Conservation (phyloP, 1,139 yeast genomes). For the Zygosaccharomyces sapae region DNA sequence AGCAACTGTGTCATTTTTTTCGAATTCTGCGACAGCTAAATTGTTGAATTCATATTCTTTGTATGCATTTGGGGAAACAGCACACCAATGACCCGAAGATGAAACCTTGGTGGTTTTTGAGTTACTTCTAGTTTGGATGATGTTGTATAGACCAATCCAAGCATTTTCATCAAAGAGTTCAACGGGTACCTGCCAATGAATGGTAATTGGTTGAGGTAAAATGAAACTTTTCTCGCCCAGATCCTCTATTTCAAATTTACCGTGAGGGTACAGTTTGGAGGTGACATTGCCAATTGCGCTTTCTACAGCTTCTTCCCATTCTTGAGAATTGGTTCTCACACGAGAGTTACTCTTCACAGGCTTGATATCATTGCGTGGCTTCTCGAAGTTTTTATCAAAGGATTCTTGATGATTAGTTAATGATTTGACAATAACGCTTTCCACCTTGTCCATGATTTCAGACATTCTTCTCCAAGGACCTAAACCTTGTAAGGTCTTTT, state of each 20-base stretch:
- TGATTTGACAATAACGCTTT: conserved; percentile 24
- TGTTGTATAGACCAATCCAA: conserved; percentile 77
- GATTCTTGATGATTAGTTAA: conserved; percentile 15
- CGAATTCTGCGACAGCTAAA: conserved; percentile 25
- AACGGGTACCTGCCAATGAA: conserved; percentile 56
- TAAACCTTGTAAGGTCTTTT: conserved; percentile 48
- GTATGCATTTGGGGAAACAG: conserved; percentile 41
- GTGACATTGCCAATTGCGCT: conserved; percentile 26
- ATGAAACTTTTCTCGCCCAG: conserved; percentile 13
- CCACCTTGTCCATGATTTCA: conserved; percentile 33
- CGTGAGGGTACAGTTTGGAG: conserved; percentile 25
- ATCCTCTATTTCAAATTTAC: conserved; percentile 42
- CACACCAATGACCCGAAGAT: conserved; percentile 70
- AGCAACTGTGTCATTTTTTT: conserved; percentile 29
- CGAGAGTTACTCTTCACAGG: conserved; percentile 1
- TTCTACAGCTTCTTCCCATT: conserved; percentile 26
- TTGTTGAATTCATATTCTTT: conserved; percentile 20
- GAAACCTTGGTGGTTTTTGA: conserved; percentile 57
- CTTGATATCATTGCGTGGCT: conserved; percentile 6
- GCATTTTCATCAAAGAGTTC: conserved; percentile 45
- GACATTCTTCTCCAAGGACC: conserved; percentile 37
- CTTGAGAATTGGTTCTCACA: conserved; percentile 11
- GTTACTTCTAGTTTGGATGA: conserved; percentile 58
- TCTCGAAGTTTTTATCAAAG: conserved; percentile 12
- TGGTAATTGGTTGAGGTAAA: conserved; percentile 45